These are phyloP conservation scores for Nakazawaea siamensis DNA, from an alignment of 805 yeast genomes.

Conservation along the genomic window DNA sequence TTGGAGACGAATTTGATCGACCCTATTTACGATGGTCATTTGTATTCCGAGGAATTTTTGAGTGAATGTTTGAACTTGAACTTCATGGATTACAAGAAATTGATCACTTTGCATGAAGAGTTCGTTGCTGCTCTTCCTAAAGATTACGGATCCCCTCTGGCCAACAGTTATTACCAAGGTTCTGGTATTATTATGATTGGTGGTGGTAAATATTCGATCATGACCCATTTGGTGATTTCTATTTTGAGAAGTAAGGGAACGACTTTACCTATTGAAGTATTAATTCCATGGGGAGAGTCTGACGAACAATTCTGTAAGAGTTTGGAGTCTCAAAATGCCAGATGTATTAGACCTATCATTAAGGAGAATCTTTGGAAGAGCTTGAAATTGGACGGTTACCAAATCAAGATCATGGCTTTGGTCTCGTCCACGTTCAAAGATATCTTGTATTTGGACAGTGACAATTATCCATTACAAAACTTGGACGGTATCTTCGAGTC, in stretches of 20 bases:
- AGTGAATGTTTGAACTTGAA: slow-evolving; percentile 4
- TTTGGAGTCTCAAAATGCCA: slow-evolving; percentile 40
- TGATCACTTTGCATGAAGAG: slow-evolving; percentile 37
- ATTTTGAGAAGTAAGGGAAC: slow-evolving; percentile 38
- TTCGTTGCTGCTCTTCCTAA: slow-evolving; percentile 35
- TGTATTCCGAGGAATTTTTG: slow-evolving; percentile 6
- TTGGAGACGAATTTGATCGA: slow-evolving; percentile 9
- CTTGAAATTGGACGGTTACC: slow-evolving; percentile 35
- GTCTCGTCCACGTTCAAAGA: slow-evolving; percentile 44
- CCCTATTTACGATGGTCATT: slow-evolving; percentile 4
- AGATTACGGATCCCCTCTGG: slow-evolving; percentile 14
- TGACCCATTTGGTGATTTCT: slow-evolving; percentile 45
- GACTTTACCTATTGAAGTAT: slow-evolving; percentile 38
- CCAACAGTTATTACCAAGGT: slow-evolving; percentile 34
- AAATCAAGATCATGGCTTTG: slow-evolving; percentile 39
- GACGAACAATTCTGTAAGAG: slow-evolving; percentile 34
- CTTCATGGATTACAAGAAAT: slow-evolving; percentile 9
- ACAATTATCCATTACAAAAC: slow-evolving; percentile 38
- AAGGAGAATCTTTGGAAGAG: slow-evolving; percentile 24
- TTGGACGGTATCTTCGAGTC: slow-evolving; percentile 45
- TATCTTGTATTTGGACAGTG: slow-evolving; percentile 43
- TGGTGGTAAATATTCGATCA: slow-evolving; percentile 63
- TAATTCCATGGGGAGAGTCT: slow-evolving; percentile 37
- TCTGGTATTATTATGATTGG: slow-evolving; percentile 66
- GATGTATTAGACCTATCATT: slow-evolving; percentile 46